Evolutionary conservation across 2,329 filamentous ascomycete genomes (phyloP), one percentile per base, ranked within the genome.

Genomic region (Ophiosphaerella narmari): DNA sequence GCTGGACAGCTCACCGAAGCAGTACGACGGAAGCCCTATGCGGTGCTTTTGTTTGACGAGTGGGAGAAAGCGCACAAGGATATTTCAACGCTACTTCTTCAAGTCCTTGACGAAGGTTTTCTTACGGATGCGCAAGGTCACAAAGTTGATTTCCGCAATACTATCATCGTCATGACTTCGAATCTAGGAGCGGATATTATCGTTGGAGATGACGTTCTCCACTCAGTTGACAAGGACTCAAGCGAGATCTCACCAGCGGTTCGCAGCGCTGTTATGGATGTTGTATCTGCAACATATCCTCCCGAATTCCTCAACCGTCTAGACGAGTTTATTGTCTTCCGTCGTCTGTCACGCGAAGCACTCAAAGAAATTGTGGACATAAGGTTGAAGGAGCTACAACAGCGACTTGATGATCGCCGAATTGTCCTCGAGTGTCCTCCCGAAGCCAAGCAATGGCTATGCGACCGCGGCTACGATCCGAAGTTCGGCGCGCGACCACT

Each of bases 41-140:
- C 93, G 0, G 91, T 99, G 0, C 81, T 99, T 0, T 81, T 99
- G 1, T 96, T 99, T 63, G 94, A 99, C 71, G 94, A 97, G 71
- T 97, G 97, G 63, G 94, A 99, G 70, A 97, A 99, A 72, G 94
- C 93, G 0, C 94, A 97, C 70, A 87, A 90, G 46, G 94, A 99
- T 64, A 97, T 97, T 59, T 95, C 91, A 0, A 88, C 92, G 0
- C 80, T 99, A 3, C 82, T 99, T 4, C 83, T 99, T 4, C 94
- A 97, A 73, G 93, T 97, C 0, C 84, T 99, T 0, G 94, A 97
- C 68, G 94, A 97, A 72, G 94, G 94, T 2, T 97, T 94, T 77
- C 82, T 99, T 42, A 97, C 93, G 0, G 94, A 97, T 70, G 86
- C 91, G 0, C 93, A 97, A 75, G 94, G 94, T 29, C 92, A 96